Conservation (phyloP, 163 green algal species). For the Volvox carteri region DNA sequence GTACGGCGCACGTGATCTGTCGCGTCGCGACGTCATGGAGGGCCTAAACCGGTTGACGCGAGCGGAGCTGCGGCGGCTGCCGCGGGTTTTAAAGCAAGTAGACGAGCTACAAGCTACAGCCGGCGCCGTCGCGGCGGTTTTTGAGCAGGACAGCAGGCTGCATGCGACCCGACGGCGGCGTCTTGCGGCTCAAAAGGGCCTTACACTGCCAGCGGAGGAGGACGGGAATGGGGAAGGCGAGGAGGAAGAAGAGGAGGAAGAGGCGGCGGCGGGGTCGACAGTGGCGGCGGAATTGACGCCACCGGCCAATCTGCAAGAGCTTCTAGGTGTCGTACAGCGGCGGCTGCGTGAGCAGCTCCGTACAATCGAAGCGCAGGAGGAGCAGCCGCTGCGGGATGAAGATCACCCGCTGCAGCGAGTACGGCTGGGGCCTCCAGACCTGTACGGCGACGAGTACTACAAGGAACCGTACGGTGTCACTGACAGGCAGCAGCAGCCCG, state of each 20-base stretch:
- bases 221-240: background rate
- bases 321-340: background rate
- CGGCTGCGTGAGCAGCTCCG: slow-evolving; percentile 5
- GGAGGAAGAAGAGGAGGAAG: background rate
- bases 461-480: background rate
- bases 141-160: background rate
- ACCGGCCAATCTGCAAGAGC: background rate
- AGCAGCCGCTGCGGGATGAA: background rate
- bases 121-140: background rate
- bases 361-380: slow-evolving; percentile 2
- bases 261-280: background rate
- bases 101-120: background rate
- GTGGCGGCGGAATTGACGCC: background rate
- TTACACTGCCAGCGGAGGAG: background rate
- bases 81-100: background rate
- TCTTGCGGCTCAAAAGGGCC: slow-evolving; percentile 28
- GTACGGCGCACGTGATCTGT: slow-evolving; percentile 3
- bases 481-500: slow-evolving; percentile 27
- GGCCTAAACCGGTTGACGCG: background rate
- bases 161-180: background rate
- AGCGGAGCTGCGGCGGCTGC: slow-evolving; percentile 13
- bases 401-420: slow-evolving; percentile 20
- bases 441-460: slow-evolving; percentile 6
- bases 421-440: background rate
- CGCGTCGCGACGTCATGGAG: background rate